Evolutionary conservation across 2,329 filamentous ascomycete genomes (phyloP), one percentile per base, ranked within the genome.

Genomic region (Fusarium sp.): DNA sequence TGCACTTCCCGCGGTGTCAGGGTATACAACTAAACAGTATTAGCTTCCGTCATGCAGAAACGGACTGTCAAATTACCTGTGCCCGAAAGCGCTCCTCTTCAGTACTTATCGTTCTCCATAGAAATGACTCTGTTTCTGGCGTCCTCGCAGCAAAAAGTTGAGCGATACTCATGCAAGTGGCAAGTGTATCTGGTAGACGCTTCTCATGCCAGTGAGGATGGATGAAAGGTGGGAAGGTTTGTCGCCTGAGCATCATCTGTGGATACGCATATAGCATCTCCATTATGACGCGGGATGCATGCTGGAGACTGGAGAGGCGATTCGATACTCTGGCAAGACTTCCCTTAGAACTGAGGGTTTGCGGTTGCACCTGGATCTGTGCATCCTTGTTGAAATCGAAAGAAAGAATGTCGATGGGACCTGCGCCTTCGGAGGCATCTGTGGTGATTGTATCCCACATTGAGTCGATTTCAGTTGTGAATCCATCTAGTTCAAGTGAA

Each of bases 201-300:
- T 57, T 9, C 3, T 46, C n/a, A 13, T 75, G 65, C 72, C 73
- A 75, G 2, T 75, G 62, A 0, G 71, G 67, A 22, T 78, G 75
- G 15, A 78, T 72, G 7, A 78, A 78, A 0, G 76, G 76, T 3
- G 76, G 76, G 32, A 78, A 72, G 0, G 64, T 76, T 8, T 75
- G 68, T 2, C 72, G 72, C 8, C 73, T 67, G 9, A 74, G 65
- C 76, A 78, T 77, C 75, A 75, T 75, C 10, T 67, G 73, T 0
- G 76, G 76, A 33, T 74, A 78, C 1, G 75, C 65, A 20, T 74
- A 67, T 2, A 77, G 49, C 2, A 65, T 68, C 13, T 75, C 71
- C 11, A 68, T 51, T 14, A 77, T 71, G 1, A 76, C 54, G 1
- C 56, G 57, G 0, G 73, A 69, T 4, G 72, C 70, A 14, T 67